Conservation (phyloP, 805 yeast species). For the Cyberlindnera xylosilytica region DNA sequence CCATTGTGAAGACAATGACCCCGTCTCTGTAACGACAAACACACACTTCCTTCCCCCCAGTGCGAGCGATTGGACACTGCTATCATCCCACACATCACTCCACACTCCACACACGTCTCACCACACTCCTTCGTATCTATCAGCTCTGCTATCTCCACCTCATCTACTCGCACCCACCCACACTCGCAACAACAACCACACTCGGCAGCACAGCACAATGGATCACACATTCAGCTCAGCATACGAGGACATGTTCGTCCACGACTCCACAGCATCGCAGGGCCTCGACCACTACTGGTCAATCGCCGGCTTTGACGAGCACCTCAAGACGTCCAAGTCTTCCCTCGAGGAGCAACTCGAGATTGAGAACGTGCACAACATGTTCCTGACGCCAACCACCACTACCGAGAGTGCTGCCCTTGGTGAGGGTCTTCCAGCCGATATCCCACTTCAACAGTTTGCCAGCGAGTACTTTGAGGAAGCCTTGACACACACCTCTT, state of each 20-base stretch:
- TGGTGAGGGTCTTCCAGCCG: not conserved
- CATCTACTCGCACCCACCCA: too few species aligned
- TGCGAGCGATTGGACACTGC: too few species aligned
- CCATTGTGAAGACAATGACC: too few species aligned
- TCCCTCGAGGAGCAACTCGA: constrained; percentile 1
- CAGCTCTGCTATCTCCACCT: too few species aligned
- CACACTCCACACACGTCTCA: too few species aligned
- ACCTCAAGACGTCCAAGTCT: not conserved
- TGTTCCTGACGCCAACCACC: not conserved
- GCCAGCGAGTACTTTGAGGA: constrained; percentile 8
- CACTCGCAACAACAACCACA: not conserved
- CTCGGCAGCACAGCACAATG: not conserved
- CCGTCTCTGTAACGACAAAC: too few species aligned
- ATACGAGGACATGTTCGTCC: not conserved
- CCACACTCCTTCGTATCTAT: too few species aligned
- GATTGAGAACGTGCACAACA: constrained; percentile 2
- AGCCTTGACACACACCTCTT: not conserved
- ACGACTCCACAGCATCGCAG: not conserved
- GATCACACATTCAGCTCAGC: not conserved
- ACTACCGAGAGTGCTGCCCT: not conserved
- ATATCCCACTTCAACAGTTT: constrained; percentile 3
- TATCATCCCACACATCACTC: too few species aligned
- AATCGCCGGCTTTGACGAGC: not conserved
- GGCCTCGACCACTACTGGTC: not conserved
- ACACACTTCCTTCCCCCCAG: not conserved